A percentile compares a stretch with the other conserved stretches of the same genome.
Conservation (phyloP, 2,329 filamentous ascomycete species). For the Xylaria sp. region DNA sequence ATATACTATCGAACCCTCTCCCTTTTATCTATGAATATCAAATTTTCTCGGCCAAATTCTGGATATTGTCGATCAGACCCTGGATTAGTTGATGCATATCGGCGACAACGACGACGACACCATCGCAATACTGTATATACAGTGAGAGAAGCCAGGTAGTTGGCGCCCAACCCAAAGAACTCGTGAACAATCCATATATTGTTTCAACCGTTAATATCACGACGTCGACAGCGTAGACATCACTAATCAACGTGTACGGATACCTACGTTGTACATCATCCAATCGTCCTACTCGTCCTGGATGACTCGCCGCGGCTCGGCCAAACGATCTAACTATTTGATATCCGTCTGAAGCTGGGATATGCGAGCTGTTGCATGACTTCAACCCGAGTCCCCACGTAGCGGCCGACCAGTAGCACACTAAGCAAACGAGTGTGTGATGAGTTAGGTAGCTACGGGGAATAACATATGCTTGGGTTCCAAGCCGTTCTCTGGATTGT, state of each 20-base stretch:
- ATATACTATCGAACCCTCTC: constrained; percentile 9
- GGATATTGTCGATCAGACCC: constrained; percentile 11
- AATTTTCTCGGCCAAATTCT: constrained; percentile 19
- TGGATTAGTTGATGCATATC: not conserved
- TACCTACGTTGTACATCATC: not conserved
- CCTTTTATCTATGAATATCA: constrained; percentile 5
- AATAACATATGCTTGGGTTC: not conserved
- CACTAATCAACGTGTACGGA: not conserved
- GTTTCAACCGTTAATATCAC: not conserved
- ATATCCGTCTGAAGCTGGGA: not conserved
- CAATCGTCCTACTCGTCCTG: not conserved
- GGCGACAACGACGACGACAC: constrained; percentile 2
- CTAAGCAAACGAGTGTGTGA: constrained; percentile 6
- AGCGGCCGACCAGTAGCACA: constrained; percentile 10
- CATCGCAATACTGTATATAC: constrained; percentile 9
- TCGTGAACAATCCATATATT: not conserved
- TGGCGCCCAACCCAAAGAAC: not conserved
- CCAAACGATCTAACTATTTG: not conserved
- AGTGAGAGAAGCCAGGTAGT: not conserved
- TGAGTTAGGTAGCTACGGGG: not conserved
- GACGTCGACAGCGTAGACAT: not conserved
- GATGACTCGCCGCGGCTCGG: not conserved
- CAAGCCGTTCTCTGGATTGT: not conserved
- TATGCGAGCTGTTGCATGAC: not conserved
- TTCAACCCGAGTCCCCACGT: not conserved